A percentile compares a stretch with the other conserved stretches of the same genome.
Conservation (phyloP, 768 basidiomycete species). For the Mycena crocata region DNA sequence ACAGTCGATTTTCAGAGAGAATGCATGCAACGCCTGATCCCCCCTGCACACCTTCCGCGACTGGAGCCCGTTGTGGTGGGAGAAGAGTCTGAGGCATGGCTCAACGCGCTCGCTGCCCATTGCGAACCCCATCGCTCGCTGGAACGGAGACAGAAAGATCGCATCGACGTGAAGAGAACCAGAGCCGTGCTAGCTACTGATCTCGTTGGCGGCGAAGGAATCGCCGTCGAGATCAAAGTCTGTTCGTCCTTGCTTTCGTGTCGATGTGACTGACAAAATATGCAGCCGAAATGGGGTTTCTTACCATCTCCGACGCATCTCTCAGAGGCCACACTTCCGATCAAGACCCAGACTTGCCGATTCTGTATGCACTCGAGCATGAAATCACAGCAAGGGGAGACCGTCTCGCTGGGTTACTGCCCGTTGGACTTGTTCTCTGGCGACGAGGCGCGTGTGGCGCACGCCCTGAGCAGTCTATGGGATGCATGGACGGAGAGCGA, state of each 20-base stretch:
- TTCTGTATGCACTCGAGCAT: slow-evolving; percentile 90
- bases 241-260: slow-evolving; percentile 6
- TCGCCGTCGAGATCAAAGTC: slow-evolving; percentile 95
- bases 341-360: slow-evolving; percentile 84
- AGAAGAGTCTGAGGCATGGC: slow-evolving; percentile 60
- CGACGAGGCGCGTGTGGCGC: slow-evolving; percentile 66
- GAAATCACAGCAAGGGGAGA: slow-evolving; percentile 53
- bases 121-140: slow-evolving; percentile 66
- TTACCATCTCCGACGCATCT: slow-evolving; percentile 74
- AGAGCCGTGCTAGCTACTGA: slow-evolving; percentile 85
- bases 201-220: slow-evolving; percentile 71
- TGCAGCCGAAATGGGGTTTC: slow-evolving; percentile 97
- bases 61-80: slow-evolving; percentile 61
- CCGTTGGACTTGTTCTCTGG: slow-evolving; percentile 92
- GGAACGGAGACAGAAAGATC: slow-evolving; percentile 64
- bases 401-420: slow-evolving; percentile 70
- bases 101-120: slow-evolving; percentile 60
- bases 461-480: slow-evolving; percentile 80
- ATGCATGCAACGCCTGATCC: slow-evolving; percentile 76
- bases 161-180: slow-evolving; percentile 64
- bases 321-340: slow-evolving; percentile 62
- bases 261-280: slow-evolving; percentile 5
- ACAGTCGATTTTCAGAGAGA: slow-evolving; percentile 67
- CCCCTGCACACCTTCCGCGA: slow-evolving; percentile 66
- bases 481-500: slow-evolving; percentile 73